phyloP scores from a whole-genome alignment of 768 basidiomycete species.

The Favolaschia claudopus region DNA sequence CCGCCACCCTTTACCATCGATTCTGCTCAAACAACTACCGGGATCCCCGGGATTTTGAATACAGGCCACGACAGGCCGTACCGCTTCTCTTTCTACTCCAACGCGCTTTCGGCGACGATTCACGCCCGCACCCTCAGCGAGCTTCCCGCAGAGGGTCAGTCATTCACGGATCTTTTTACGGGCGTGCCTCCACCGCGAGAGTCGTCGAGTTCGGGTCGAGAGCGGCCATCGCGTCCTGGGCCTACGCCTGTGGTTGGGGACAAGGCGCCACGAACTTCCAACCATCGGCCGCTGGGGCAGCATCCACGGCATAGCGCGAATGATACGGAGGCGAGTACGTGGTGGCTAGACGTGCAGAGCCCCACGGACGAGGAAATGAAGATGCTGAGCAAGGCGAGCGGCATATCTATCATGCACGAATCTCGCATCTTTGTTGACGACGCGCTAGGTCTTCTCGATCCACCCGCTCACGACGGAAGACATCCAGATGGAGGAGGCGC shows the following conservation, averaged over 20 bases:
- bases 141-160: constrained; percentile 91
- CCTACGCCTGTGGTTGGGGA: constrained; percentile 17
- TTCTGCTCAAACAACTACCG: constrained; percentile 21
- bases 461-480: constrained; percentile 99
- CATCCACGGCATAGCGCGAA: constrained; percentile 12
- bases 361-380: constrained; percentile 99
- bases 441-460: constrained; percentile 87
- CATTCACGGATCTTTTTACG: constrained; percentile 89
- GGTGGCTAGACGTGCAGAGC: constrained; percentile 95
- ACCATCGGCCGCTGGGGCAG: constrained; percentile 12
- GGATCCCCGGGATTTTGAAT: constrained; percentile 43
- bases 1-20: constrained; percentile 46
- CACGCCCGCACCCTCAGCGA: constrained; percentile 94
- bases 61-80: constrained; percentile 88
- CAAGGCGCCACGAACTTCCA: constrained; percentile 11
- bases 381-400: constrained; percentile 84
- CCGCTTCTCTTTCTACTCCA: constrained; percentile 98
- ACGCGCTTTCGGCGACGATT: constrained; percentile 89
- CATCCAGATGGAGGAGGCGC: constrained; percentile 98
- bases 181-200: constrained; percentile 46
- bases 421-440: constrained; percentile 16
- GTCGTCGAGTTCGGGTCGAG: constrained; percentile 11
- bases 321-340: constrained; percentile 80
- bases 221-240: constrained; percentile 24
- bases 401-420: background rate